Conservation (phyloP, 371 early-diverging fungal genomes). For the Syncephalastrum sp. region DNA sequence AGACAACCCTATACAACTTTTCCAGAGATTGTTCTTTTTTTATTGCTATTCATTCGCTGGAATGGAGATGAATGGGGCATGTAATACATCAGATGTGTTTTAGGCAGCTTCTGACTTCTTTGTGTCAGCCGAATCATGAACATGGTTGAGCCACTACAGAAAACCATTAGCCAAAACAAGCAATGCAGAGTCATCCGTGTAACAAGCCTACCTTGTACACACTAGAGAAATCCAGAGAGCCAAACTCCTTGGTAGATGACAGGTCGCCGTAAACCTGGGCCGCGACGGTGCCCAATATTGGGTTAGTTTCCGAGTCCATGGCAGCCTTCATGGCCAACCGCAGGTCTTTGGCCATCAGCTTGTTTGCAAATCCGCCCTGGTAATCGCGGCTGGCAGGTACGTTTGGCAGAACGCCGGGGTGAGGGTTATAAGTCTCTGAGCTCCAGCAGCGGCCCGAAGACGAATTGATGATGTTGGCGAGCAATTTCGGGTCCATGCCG, state of each 20-base stretch:
- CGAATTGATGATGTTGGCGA: constrained; percentile 86
- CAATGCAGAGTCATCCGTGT: no score
- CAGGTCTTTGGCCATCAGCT: constrained; percentile 94
- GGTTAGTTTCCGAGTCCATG: constrained; percentile 65
- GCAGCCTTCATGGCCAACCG: constrained; percentile 90
- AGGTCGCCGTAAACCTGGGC: constrained; percentile 78
- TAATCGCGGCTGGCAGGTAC: constrained; percentile 88
- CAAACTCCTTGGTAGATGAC: constrained; percentile 54
- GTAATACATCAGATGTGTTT: no score
- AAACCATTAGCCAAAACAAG: no score
- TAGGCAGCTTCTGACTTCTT: no score
- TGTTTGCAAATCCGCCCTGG: constrained; percentile 87
- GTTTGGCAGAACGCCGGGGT: constrained; percentile 79
- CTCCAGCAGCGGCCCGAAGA: constrained; percentile 91
- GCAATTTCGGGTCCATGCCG: constrained; percentile 88
- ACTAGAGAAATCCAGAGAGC: constrained; percentile 72
- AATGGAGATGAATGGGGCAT: no score
- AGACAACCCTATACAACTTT: no score
- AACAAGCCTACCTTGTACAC: constrained; percentile 59
- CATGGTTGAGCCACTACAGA: no score
- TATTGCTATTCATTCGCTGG: no score
- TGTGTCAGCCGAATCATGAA: no score
- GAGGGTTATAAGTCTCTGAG: constrained; percentile 91
- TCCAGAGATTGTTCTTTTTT: no score
- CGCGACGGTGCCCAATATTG: constrained; percentile 75